phyloP scores from a whole-genome alignment of 192 early-diverging fungal species.

The Dissophora globulifera region DNA sequence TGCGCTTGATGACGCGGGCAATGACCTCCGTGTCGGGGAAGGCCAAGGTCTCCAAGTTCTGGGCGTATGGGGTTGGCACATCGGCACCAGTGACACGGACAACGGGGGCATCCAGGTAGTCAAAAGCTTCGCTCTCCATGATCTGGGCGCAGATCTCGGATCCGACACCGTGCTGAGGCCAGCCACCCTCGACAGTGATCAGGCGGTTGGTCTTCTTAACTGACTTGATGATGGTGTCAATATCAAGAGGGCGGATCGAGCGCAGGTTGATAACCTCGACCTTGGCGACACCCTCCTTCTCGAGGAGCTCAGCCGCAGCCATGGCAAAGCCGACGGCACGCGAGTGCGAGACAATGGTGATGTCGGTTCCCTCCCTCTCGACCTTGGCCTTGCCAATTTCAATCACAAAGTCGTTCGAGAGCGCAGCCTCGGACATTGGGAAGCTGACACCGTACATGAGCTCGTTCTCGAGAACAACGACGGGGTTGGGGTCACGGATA shows the following conservation, averaged over 20 bases:
- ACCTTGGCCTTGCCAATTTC: slow-evolving; percentile 96
- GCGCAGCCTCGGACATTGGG: slow-evolving; percentile 78
- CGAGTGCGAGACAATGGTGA: slow-evolving; percentile 96
- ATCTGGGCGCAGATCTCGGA: slow-evolving; percentile 95
- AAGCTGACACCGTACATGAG: slow-evolving; percentile 95
- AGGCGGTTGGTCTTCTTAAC: slow-evolving; percentile 99
- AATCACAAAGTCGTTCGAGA: slow-evolving; percentile 83
- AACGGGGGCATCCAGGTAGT: slow-evolving; percentile 96
- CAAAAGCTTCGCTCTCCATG: slow-evolving; percentile 97
- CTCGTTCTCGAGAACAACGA: slow-evolving; percentile 97
- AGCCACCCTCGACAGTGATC: slow-evolving; percentile 96
- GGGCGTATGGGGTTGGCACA: slow-evolving; percentile 97
- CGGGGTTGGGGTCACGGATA: slow-evolving; percentile 98
- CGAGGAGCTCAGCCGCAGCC: slow-evolving; percentile 88
- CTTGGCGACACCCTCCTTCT: slow-evolving; percentile 79
- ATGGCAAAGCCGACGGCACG: slow-evolving; percentile 85
- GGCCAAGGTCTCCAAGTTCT: slow-evolving; percentile 90
- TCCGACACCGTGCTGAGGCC: slow-evolving; percentile 94
- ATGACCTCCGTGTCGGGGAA: slow-evolving; percentile 89
- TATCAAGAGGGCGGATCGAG: slow-evolving; percentile 95
- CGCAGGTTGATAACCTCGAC: slow-evolving; percentile 97
- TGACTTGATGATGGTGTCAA: slow-evolving; percentile 88
- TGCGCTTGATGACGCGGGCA: slow-evolving; percentile 80
- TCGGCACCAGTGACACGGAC: slow-evolving; percentile 95
- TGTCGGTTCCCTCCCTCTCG: slow-evolving; percentile 74